Conservation (phyloP, 2,329 filamentous ascomycete species). For the Neofusicoccum ribis region DNA sequence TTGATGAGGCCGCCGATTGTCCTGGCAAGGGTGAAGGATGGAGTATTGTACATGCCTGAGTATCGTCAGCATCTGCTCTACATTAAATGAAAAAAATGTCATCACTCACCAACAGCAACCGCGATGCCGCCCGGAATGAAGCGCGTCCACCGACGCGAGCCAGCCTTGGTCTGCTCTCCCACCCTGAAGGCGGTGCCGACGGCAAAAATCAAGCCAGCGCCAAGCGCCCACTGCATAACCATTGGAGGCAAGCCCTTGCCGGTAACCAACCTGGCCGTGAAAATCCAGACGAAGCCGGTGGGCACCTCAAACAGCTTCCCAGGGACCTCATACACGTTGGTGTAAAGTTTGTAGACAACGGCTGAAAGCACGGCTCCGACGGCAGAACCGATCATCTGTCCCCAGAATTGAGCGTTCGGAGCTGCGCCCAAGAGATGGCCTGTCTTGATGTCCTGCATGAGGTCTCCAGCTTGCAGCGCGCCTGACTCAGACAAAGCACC, state of each 20-base stretch:
- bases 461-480: conserved; percentile 89
- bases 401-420: conserved; percentile 94
- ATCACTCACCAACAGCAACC: conserved; percentile 77
- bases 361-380: conserved; percentile 85
- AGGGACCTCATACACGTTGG: conserved; percentile 83
- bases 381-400: conserved; percentile 86
- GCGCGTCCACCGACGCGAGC: conserved; percentile 60
- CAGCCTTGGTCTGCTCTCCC: conserved; percentile 34
- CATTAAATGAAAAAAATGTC: background rate
- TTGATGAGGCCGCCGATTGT: conserved; percentile 75
- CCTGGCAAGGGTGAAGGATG: conserved; percentile 88
- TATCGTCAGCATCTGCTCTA: background rate
- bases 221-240: conserved; percentile 76
- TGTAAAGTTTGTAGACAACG: conserved; percentile 86
- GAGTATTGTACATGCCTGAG: conserved; percentile 92
- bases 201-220: conserved; percentile 73
- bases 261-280: conserved; percentile 89
- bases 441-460: conserved; percentile 97
- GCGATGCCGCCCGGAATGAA: conserved; percentile 91
- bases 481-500: conserved; percentile 84
- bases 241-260: conserved; percentile 83
- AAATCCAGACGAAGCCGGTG: conserved; percentile 95
- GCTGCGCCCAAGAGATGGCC: conserved; percentile 89
- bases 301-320: conserved; percentile 90
- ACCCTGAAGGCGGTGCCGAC: conserved; percentile 68